Base-by-base conservation (phyloP, 371 early-diverging fungal genomes). In the Lichtheimia hyalospora region DNA sequence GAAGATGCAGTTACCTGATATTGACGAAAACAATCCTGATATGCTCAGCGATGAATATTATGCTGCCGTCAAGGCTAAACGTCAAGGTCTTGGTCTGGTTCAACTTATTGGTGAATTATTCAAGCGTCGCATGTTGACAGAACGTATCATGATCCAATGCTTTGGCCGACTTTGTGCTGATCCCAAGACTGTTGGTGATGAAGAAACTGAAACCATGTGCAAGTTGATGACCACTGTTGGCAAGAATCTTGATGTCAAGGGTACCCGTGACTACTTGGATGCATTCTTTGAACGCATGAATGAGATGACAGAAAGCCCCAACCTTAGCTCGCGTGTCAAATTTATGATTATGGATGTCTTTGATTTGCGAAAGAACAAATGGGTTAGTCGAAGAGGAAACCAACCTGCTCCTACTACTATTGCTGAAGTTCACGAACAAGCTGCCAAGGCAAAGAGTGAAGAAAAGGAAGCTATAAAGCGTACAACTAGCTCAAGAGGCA, bases 71-170 rank as follows among this genome's bases (percentile, higher is more conserved):
- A 96, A 95, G 85, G 86, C 92, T 56, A 97, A 98, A 85, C 93
- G 97, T 63, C 90, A 92, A 42, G 93, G 92, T 56, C 87, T 98
- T 55, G 97, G 97, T 67, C 89, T 97, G 66, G 89, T 96, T 34
- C 77, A 81, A 48, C 96, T 97, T 72, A 92, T 98, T 66, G 96
- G 98, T 69, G 96, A 97, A 74, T 81, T 98, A 52, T 98, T 91
- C 88, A 91, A 93, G 79, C 73, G 85, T 51, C 73, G 77, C 49
- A 89, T 98, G 85, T 77, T 98, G 64, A 89, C 93, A 4, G 91
- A 92, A 62, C 90, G 90, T 74, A 93, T 98, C 58, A 94, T 98
- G 88, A 90, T 92, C 69, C 80, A 84, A 67, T 95, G 96, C 70
- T 78, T 97, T 66, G 79, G 75, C 54, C 83, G 83, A 44, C 82